phyloP scores from a whole-genome alignment of 805 yeast species.

The Starmerella bombicola region DNA sequence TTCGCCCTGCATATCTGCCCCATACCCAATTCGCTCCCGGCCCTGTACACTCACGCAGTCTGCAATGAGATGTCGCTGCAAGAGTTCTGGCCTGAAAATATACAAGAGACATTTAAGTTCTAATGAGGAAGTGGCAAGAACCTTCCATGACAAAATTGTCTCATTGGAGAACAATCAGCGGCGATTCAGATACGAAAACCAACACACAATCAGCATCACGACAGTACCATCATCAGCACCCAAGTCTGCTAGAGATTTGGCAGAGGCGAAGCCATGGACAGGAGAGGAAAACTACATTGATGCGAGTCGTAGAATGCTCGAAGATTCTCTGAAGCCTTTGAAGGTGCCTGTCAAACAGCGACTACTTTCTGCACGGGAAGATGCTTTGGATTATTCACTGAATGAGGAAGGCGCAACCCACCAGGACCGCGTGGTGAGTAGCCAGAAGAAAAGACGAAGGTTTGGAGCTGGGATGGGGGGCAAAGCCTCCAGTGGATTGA shows the following conservation, averaged over 20 bases:
- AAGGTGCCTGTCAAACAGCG: conserved; percentile 29
- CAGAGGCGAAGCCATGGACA: conserved; percentile 44
- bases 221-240: conserved; percentile 37
- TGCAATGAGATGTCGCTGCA: no score
- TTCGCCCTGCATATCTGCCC: no score
- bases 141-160: conserved; percentile 1
- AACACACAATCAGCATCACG: conserved; percentile 32
- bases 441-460: conserved; percentile 5
- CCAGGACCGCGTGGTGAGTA: conserved; percentile 14
- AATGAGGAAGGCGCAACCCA: conserved; percentile 28
- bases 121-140: no score
- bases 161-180: conserved; percentile 9
- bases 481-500: conserved; percentile 11
- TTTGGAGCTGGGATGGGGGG: background rate
- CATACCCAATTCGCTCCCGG: no score
- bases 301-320: conserved; percentile 41
- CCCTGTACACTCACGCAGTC: no score
- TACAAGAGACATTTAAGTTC: no score
- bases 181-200: conserved; percentile 32
- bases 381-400: conserved; percentile 49
- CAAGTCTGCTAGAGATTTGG: conserved; percentile 37
- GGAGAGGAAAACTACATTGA: conserved; percentile 43
- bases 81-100: no score
- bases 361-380: conserved; percentile 50
- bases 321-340: conserved; percentile 39